Base-by-base conservation (phyloP, 2,329 filamentous ascomycete genomes). In the Eurotiales sp. region DNA sequence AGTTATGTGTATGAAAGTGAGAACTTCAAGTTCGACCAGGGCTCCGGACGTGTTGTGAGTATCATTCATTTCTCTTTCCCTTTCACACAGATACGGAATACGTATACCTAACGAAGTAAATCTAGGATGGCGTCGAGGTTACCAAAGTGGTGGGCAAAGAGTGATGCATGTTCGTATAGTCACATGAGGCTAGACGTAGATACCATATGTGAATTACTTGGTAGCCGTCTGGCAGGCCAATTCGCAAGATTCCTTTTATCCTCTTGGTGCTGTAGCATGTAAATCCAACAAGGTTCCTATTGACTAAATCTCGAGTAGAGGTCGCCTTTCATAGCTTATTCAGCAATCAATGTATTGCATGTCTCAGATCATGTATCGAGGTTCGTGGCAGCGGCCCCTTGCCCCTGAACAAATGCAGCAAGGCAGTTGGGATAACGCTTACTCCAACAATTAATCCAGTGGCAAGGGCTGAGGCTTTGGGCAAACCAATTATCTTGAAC, bases 1-100 rank as follows among this genome's bases (percentile, higher is more conserved):
- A 77, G 79, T 54, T 62, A 89, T 56, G 69, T 84, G 11, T 89
- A 90, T 61, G 75, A 85, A 62, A 88, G 83, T 63, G 71, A 76
- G 55, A 65, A 87, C 50, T 15, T 29, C 3, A 43, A 53, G 25
- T 50, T 50, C 37, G 23, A 48, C 2, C 14, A 29, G 15, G 17
- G 39, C 2, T 7, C 32, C 19, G 50, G 39, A n/a, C 37, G 22
- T 22, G 23, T 21, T 43, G 50, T 52, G 14, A 48, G 50, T 52
- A 14, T 37, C 23, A 7, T 5, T 10, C 6, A 23, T 12, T 11
- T 11, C 11, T 42, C 3, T 12, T 36, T 42, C n/a, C 29, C 3
- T 36, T n/a, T 34, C 25, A 27, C 5, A 27, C 5, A 27, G 25
- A 27, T 10, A 27, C 25, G 15, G 14, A 29, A 23, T 17, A 44